Percentiles rank a stretch among this genome's conserved stretches.
Conservation (phyloP, 2,329 filamentous ascomycete genomes). For the Hypoxylon sp. region DNA sequence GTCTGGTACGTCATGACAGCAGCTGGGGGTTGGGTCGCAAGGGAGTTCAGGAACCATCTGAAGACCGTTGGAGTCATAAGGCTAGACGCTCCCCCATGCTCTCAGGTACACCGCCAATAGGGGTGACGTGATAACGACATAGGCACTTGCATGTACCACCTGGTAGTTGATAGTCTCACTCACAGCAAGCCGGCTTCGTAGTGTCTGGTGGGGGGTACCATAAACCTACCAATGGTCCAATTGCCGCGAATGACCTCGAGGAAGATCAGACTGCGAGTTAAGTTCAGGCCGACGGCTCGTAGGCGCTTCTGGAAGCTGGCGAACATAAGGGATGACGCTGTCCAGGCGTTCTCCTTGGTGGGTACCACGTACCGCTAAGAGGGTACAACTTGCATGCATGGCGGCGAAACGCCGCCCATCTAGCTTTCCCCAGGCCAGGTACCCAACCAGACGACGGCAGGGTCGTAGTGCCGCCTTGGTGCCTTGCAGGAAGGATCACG, state of each 20-base stretch:
- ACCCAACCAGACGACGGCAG: slow-evolving; percentile 35
- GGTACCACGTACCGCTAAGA: slow-evolving; percentile 26
- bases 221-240: slow-evolving; percentile 27
- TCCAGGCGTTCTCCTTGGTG: slow-evolving; percentile 25
- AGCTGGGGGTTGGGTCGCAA: slow-evolving; percentile 42
- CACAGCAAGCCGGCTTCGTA: slow-evolving; percentile 24
- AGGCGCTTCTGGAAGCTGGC: slow-evolving; percentile 49
- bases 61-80: slow-evolving; percentile 36
- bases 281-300: slow-evolving; percentile 10
- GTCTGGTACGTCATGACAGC: slow-evolving; percentile 37
- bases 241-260: slow-evolving; percentile 15
- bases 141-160: slow-evolving; percentile 42
- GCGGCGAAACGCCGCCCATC: slow-evolving; percentile 48
- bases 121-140: slow-evolving; percentile 41
- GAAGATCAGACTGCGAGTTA: slow-evolving; percentile 27
- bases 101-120: slow-evolving; percentile 43
- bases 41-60: slow-evolving; percentile 34
- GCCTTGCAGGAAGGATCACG: slow-evolving; percentile 48
- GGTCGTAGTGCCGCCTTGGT: slow-evolving; percentile 39
- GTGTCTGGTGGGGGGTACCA: slow-evolving; percentile 24
- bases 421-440: slow-evolving; percentile 40
- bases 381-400: slow-evolving; percentile 33
- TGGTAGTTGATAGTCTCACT: slow-evolving; percentile 33
- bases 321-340: slow-evolving; percentile 26
- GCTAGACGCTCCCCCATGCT: slow-evolving; percentile 32